phyloP scores from a whole-genome alignment of 768 basidiomycete species.

The Clitopilus hobsonii region DNA sequence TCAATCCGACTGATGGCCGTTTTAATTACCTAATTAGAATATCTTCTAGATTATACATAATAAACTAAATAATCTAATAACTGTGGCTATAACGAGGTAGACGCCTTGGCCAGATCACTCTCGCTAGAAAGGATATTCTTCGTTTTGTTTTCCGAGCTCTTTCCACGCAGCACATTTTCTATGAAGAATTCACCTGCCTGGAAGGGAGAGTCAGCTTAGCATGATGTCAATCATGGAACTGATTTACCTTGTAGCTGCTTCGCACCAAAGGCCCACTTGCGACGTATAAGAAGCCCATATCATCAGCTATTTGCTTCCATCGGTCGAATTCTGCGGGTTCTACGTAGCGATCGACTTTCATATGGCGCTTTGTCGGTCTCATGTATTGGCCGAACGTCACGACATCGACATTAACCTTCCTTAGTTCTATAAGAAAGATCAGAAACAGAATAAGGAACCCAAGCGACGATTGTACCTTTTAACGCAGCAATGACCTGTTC shows the following conservation, averaged over 20 bases:
- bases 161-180: slow-evolving; percentile 78
- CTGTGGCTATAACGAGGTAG: neutral
- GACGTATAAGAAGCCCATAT: slow-evolving; percentile 95
- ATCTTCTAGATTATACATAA: neutral
- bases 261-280: slow-evolving; percentile 95
- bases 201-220: slow-evolving; percentile 5
- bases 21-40: slow-evolving; percentile 1
- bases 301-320: slow-evolving; percentile 88
- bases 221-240: neutral
- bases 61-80: neutral
- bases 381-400: slow-evolving; percentile 99
- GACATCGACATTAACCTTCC: slow-evolving; percentile 87
- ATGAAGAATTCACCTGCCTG: slow-evolving; percentile 97
- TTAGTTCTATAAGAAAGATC: slow-evolving; percentile 57
- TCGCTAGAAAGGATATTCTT: slow-evolving; percentile 19
- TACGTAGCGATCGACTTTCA: slow-evolving; percentile 98
- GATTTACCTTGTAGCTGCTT: slow-evolving; percentile 89
- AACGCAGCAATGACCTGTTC: slow-evolving; percentile 81
- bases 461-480: slow-evolving; percentile 48
- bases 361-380: slow-evolving; percentile 97
- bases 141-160: slow-evolving; percentile 38
- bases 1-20: slow-evolving; percentile 4
- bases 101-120: neutral
- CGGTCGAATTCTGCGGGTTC: slow-evolving; percentile 88
- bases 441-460: slow-evolving; percentile 2